A percentile compares a stretch with the other conserved stretches of the same genome.
These are phyloP conservation scores for Pyrenula aspistea DNA, from an alignment of 495 filamentous ascomycete species.

Conservation along the genomic window DNA sequence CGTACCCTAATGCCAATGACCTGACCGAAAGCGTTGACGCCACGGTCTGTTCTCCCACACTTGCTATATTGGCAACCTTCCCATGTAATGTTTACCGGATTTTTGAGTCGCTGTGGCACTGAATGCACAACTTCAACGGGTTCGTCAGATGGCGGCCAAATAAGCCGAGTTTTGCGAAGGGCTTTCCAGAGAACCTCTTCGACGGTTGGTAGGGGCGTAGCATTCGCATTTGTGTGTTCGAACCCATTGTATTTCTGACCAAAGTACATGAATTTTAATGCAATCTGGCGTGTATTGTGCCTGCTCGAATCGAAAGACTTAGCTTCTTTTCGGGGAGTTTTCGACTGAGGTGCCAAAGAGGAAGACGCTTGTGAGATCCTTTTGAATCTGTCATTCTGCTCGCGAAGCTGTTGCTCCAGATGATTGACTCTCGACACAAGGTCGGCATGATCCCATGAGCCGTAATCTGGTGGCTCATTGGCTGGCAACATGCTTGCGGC, in stretches of 20 bases:
- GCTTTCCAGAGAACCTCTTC: constrained; percentile 92
- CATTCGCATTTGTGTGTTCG: constrained; percentile 60
- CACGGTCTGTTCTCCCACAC: constrained; percentile 82
- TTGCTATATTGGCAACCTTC: constrained; percentile 81
- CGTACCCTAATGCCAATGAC: constrained; percentile 75
- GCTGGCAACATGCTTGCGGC: background rate
- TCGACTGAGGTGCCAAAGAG: background rate
- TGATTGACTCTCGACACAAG: constrained; percentile 52
- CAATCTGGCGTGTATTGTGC: constrained; percentile 74
- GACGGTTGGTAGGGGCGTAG: constrained; percentile 61
- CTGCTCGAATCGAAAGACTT: constrained; percentile 24
- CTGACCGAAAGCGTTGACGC: constrained; percentile 95
- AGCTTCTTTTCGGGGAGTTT: background rate
- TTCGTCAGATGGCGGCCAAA: constrained; percentile 53
- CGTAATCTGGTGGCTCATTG: constrained; percentile 25
- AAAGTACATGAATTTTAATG: constrained; percentile 88
- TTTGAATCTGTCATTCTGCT: constrained; percentile 20
- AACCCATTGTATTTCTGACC: constrained; percentile 85
- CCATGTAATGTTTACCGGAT: constrained; percentile 49
- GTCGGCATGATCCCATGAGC: constrained; percentile 51
- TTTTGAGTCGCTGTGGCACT: constrained; percentile 13
- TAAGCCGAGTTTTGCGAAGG: constrained; percentile 63
- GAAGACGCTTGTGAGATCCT: constrained; percentile 3
- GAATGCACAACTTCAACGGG: constrained; percentile 17
- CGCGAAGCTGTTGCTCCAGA: constrained; percentile 50